Percentiles rank a stretch among this genome's conserved stretches.
These are phyloP conservation scores for Beta corolliflora DNA, from an alignment of 179 eudicot species.

Conservation along the genomic window DNA sequence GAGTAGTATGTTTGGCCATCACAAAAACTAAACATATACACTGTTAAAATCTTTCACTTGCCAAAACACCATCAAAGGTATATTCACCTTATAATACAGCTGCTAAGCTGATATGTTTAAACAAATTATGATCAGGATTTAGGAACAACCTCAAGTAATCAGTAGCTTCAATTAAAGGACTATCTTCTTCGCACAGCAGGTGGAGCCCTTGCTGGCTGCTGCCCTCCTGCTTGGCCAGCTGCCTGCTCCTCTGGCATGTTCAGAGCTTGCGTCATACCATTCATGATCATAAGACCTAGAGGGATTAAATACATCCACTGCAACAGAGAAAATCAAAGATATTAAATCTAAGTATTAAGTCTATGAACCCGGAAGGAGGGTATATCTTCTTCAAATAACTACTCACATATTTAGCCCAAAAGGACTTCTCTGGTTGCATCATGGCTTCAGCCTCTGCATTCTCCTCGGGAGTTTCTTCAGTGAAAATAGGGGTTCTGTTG, in stretches of 20 bases:
- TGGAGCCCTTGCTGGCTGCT: conserved; percentile 54
- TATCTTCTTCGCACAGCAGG: conserved; percentile 76
- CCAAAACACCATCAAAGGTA: neutral
- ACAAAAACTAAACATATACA: conserved; percentile 1
- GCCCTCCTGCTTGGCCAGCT: conserved; percentile 52
- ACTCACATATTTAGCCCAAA: conserved; percentile 99
- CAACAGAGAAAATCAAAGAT: conserved; percentile 26
- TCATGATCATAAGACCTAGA: conserved; percentile 85
- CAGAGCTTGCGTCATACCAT: conserved; percentile 94
- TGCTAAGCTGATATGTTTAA: neutral
- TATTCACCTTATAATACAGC: neutral
- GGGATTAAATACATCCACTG: conserved; percentile 99
- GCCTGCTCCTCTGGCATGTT: conserved; percentile 87
- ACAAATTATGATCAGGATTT: neutral
- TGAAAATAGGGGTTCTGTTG: conserved; percentile 75
- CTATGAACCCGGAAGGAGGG: neutral
- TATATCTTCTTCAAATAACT: neutral
- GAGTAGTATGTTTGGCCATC: neutral
- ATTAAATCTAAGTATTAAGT: conserved; percentile 9
- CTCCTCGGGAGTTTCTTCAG: conserved; percentile 67
- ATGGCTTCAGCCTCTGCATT: conserved; percentile 57
- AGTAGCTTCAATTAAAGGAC: conserved; percentile 12
- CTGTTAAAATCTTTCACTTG: neutral
- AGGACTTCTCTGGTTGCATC: conserved; percentile 73
- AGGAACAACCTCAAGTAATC: conserved; percentile 29